phyloP scores from a whole-genome alignment of 148 eudicot genomes.

The Silene uniflora region DNA sequence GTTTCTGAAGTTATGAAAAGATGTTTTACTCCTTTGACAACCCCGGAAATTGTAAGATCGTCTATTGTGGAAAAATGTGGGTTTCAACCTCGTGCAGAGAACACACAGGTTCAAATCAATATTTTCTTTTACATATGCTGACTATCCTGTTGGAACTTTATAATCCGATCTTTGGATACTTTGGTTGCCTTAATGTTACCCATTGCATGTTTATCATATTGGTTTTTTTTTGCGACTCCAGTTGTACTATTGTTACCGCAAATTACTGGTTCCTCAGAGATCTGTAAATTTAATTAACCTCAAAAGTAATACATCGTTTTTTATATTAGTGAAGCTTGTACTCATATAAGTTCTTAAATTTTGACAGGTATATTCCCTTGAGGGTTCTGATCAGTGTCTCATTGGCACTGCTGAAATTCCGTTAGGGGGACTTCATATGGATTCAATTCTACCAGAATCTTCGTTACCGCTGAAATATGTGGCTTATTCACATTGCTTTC shows the following conservation, averaged over 20 bases:
- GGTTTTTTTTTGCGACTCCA: neutral
- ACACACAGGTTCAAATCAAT: constrained; percentile 65
- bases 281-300: neutral
- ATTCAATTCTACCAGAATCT: constrained; percentile 68
- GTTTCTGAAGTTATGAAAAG: constrained; percentile 65
- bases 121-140: neutral
- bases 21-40: constrained; percentile 85
- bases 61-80: constrained; percentile 93
- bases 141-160: constrained; percentile 1
- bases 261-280: neutral
- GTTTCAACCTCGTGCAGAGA: constrained; percentile 91
- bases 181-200: neutral
- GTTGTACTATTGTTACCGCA: neutral
- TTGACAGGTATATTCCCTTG: constrained; percentile 72
- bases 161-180: neutral
- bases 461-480: constrained; percentile 78
- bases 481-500: constrained; percentile 90
- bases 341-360: constrained; percentile 1
- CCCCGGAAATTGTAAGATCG: constrained; percentile 87
- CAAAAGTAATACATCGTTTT: neutral
- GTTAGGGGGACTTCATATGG: constrained; percentile 86
- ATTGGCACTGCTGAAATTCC: constrained; percentile 93
- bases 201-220: neutral
- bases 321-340: constrained; percentile 2
- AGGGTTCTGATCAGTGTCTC: constrained; percentile 83